phyloP scores from a whole-genome alignment of 371 early-diverging fungal genomes.

The Coemansia sp. region DNA sequence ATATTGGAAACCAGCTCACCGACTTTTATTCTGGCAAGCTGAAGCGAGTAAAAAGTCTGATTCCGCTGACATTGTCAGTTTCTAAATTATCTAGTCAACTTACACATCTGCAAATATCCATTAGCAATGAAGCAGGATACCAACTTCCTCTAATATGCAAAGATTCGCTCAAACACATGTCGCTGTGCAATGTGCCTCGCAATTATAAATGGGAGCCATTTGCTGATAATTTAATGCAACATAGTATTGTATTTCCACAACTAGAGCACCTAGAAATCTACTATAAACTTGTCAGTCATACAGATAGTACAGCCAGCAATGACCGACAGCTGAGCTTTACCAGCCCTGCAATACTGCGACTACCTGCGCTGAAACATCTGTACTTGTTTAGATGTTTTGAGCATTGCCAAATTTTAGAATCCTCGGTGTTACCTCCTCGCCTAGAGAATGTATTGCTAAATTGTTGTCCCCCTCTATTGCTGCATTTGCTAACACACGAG shows the following conservation, averaged over 20 bases:
- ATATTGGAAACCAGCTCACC: background rate
- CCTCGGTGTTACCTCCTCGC: background rate
- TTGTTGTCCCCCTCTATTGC: background rate
- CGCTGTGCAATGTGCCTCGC: slow-evolving; percentile 6
- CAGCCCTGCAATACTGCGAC: background rate
- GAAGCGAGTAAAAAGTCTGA: background rate
- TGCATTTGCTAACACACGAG: background rate
- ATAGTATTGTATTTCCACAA: background rate
- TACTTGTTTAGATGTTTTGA: slow-evolving; percentile 5
- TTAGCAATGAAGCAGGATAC: background rate
- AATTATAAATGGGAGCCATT: slow-evolving; percentile 2
- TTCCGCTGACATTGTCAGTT: background rate
- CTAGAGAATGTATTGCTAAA: background rate
- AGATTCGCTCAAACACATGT: slow-evolving; percentile 1
- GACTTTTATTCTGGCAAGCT: slow-evolving; percentile 1
- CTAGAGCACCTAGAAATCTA: slow-evolving; percentile 4
- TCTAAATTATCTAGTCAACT: background rate
- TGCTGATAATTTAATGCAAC: background rate
- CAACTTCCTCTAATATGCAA: background rate
- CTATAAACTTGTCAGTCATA: background rate
- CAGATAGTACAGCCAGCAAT: background rate
- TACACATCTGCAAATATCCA: slow-evolving; percentile 3
- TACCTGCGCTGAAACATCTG: slow-evolving; percentile 1
- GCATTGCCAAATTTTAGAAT: slow-evolving; percentile 6
- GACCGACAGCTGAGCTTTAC: background rate